A percentile compares a stretch with the other conserved stretches of the same genome.
These are phyloP conservation scores for Rhynchospora pubera DNA, from an alignment of 176 grass and related monocot species.

Conservation along the genomic window DNA sequence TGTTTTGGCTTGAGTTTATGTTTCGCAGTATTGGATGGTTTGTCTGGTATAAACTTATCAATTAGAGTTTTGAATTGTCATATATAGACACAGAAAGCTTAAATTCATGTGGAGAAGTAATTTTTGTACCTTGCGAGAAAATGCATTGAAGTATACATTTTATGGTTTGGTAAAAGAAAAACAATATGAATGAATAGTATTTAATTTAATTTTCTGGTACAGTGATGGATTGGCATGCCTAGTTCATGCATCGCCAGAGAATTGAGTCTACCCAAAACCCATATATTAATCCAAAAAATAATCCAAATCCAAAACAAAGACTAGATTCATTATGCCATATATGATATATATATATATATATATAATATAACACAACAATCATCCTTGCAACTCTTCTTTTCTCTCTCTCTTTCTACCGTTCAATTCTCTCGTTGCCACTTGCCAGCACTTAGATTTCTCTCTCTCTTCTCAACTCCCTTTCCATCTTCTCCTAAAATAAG, in stretches of 20 bases:
- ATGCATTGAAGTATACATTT: neutral
- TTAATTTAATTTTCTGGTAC: neutral
- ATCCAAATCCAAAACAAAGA: neutral
- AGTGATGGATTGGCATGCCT: neutral
- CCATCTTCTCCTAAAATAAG: conserved; percentile 23
- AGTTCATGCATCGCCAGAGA: neutral
- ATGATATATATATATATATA: neutral
- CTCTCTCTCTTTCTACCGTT: conserved; percentile 22
- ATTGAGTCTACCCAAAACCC: neutral
- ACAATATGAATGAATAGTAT: neutral
- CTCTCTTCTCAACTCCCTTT: neutral
- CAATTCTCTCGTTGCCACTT: conserved; percentile 15
- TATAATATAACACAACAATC: neutral
- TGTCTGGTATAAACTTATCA: too few relatives aligned
- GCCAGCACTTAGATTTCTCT: neutral
- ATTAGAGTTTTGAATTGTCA: neutral
- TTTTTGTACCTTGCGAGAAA: neutral
- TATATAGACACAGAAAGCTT: neutral
- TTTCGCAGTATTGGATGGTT: too few relatives aligned
- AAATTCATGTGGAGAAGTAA: neutral
- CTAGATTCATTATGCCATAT: neutral
- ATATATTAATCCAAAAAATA: neutral
- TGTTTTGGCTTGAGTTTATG: too few relatives aligned
- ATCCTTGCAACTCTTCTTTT: neutral
- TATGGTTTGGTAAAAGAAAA: neutral